Evolutionary conservation across 2,329 filamentous ascomycete species (phyloP), one percentile per base, ranked within the genome.

Genomic region (Graphiopsis chlorocephala): DNA sequence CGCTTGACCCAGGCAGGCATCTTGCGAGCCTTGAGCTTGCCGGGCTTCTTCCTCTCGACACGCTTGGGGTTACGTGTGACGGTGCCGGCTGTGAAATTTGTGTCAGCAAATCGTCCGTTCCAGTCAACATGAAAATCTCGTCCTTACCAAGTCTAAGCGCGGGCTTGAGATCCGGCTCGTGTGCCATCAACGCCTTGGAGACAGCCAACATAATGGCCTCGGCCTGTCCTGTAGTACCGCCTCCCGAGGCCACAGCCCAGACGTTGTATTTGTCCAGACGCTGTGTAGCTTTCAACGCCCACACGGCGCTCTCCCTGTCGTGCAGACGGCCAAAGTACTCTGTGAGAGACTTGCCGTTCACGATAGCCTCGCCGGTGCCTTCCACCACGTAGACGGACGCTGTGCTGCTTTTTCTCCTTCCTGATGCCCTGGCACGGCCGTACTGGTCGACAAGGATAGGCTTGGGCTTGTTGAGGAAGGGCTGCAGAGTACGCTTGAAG

Each of bases 1-100:
- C 87, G 83, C 88, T 97, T 98, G 85, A 98, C 93, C 95, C 96
- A 99, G 73, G 95, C 86, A 66, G 94, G 94, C 88, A 90, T 96
- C 88, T 99, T 99, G 81, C 95, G 91, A 65, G 95, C 94, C 86
- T 99, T 99, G 81, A 96, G 80, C 75, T 92, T 92, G 72, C 95
- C 96, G 64, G 92, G 87, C 86, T 99, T 98, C 89, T 99, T 99
- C 78, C 95, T 94, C 82, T 99, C 95, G 71, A 99, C 96, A 75
- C 85, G 88, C 81, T 94, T 92, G 65, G 89, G 86, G 82, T 99
- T 94, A 75, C 94, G 90, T 61, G 93, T 96, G 69, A 99, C 86
- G 78, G 90, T 93, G 68, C 96, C 96, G 76, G 94, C 95, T 99
- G 71, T 68, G 65, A 66, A 67, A 59, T 63, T 20, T 3, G 14